phyloP scores from a whole-genome alignment of 2,329 filamentous ascomycete genomes.

The Cordyceps cicadae region DNA sequence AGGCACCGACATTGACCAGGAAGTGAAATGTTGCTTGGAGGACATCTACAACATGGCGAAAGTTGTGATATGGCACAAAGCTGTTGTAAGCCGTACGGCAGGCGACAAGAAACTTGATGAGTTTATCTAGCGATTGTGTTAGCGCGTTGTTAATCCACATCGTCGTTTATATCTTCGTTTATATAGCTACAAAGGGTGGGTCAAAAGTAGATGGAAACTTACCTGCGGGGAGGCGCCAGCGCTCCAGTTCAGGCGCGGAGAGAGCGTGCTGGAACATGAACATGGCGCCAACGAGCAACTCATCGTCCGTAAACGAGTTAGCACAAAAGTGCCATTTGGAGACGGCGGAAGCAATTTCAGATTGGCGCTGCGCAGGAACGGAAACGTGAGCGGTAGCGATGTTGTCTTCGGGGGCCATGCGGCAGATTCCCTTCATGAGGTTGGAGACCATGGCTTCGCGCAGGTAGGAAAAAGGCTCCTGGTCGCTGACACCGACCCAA shows the following conservation, averaged over 20 bases:
- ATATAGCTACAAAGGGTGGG: background rate
- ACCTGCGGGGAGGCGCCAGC: constrained; percentile 74
- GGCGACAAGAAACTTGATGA: constrained; percentile 78
- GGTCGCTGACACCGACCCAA: constrained; percentile 81
- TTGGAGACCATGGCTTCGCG: constrained; percentile 89
- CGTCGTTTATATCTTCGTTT: too few relatives aligned
- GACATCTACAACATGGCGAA: constrained; percentile 93
- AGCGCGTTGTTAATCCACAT: constrained; percentile 30
- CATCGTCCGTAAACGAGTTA: constrained; percentile 82
- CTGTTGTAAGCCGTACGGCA: constrained; percentile 92
- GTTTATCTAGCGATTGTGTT: constrained; percentile 53
- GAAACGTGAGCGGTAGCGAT: constrained; percentile 58
- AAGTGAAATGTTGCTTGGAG: constrained; percentile 90
- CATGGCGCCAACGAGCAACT: constrained; percentile 76
- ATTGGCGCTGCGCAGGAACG: constrained; percentile 57
- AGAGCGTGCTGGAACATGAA: constrained; percentile 87
- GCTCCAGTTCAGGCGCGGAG: constrained; percentile 68
- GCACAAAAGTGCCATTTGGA: constrained; percentile 83
- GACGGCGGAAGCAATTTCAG: constrained; percentile 58
- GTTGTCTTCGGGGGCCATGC: constrained; percentile 52
- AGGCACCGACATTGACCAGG: constrained; percentile 67
- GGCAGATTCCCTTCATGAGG: constrained; percentile 84
- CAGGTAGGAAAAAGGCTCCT: constrained; percentile 81
- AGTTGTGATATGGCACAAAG: constrained; percentile 97
- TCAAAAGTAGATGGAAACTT: constrained; percentile 22